phyloP scores from a whole-genome alignment of 331 rosid species.

The Prunus yedoensis region DNA sequence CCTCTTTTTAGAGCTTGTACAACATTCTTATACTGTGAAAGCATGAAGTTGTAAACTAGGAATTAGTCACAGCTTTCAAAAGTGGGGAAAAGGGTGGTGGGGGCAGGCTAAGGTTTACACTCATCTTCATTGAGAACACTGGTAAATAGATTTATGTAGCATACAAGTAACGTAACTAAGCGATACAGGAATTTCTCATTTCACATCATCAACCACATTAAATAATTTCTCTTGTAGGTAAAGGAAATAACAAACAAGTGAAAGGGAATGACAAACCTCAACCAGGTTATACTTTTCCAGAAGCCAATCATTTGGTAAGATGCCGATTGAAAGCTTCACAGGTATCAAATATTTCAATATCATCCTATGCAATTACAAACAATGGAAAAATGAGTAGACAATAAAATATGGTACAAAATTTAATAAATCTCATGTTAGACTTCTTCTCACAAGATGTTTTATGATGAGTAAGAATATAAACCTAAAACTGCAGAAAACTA shows the following conservation, averaged over 20 bases:
- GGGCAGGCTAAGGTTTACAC: neutral
- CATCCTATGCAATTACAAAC: conserved; percentile 54
- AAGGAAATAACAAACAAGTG: conserved; percentile 6
- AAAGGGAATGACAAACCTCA: conserved; percentile 53
- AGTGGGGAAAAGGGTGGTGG: neutral
- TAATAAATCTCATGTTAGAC: neutral
- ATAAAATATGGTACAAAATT: neutral
- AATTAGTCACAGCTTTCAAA: neutral
- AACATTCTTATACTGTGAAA: conserved; percentile 64
- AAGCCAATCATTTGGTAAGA: conserved; percentile 73
- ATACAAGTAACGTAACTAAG: neutral
- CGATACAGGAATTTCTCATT: neutral
- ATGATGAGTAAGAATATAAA: too few relatives aligned
- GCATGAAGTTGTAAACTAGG: neutral
- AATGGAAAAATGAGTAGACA: conserved; percentile 17
- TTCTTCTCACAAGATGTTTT: neutral
- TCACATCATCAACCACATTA: neutral
- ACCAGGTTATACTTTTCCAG: conserved; percentile 70
- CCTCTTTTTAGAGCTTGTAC: conserved; percentile 84
- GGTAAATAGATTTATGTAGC: neutral
- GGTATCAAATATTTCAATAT: conserved; percentile 93
- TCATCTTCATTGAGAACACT: conserved; percentile 9
- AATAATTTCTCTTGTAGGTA: neutral
- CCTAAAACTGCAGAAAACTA: neutral
- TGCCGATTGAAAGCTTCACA: conserved; percentile 94